These are phyloP conservation scores for Geranomyces variabilis DNA, from an alignment of 192 early-diverging fungal genomes.

Conservation along the genomic window DNA sequence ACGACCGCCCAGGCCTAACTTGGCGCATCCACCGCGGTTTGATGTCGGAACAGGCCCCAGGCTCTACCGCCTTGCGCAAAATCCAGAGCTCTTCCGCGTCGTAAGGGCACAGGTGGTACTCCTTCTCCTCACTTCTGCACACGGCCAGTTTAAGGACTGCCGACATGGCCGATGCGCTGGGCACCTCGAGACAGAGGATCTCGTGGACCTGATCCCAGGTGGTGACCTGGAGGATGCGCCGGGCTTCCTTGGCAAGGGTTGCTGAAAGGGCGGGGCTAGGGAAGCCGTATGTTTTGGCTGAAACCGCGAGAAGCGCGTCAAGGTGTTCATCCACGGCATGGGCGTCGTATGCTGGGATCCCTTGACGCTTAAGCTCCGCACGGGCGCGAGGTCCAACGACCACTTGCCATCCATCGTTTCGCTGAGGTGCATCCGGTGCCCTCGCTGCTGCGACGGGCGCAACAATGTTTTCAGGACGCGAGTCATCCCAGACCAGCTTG, in stretches of 20 bases:
- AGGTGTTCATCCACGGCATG: neutral
- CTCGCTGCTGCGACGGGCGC: neutral
- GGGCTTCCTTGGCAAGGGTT: neutral
- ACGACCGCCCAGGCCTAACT: neutral
- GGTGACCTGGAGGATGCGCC: neutral
- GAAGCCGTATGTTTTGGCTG: conserved; percentile 4
- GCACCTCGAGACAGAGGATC: neutral
- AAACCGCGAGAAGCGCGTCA: neutral
- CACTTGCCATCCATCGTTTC: neutral
- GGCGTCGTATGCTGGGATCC: neutral
- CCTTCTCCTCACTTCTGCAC: neutral
- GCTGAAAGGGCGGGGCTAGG: neutral
- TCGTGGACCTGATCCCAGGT: neutral
- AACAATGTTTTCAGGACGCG: neutral
- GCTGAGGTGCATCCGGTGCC: neutral
- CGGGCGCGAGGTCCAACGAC: neutral
- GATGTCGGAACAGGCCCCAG: neutral
- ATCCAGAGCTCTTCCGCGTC: neutral
- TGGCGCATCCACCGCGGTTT: neutral
- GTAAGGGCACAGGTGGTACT: conserved; percentile 5
- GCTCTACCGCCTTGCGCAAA: conserved; percentile 5
- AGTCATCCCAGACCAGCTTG: conserved; percentile 10
- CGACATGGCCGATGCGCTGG: neutral
- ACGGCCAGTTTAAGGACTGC: neutral
- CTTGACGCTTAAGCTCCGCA: neutral